phyloP scores from a whole-genome alignment of 306 rosid species.

The Myrica gale region DNA sequence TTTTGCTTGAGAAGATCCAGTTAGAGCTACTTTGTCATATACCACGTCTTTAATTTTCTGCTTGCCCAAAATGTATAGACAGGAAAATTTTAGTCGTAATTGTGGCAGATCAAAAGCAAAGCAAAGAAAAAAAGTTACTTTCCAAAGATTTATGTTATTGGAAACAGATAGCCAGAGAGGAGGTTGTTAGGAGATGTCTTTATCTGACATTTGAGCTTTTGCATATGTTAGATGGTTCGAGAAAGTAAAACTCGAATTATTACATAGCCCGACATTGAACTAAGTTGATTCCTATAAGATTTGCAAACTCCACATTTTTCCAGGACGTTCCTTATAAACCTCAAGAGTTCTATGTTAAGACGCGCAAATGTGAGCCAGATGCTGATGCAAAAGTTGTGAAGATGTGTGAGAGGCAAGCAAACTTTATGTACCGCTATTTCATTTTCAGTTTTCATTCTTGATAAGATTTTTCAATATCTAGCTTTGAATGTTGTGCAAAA shows the following conservation, averaged over 20 bases:
- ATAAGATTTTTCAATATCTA: neutral
- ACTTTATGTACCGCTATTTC: neutral
- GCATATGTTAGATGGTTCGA: neutral
- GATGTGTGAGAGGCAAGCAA: constrained; percentile 75
- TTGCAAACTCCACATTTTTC: neutral
- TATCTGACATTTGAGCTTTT: neutral
- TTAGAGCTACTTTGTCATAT: neutral
- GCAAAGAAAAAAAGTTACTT: neutral
- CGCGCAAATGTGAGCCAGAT: constrained; percentile 84
- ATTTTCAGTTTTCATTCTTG: neutral
- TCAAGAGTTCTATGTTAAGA: constrained; percentile 63
- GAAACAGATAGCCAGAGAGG: neutral
- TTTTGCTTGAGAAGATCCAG: neutral
- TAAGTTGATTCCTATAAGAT: neutral
- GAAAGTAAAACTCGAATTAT: constrained; percentile 2
- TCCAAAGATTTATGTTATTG: neutral
- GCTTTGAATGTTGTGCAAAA: neutral
- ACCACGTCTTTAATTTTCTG: neutral
- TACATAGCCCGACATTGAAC: neutral
- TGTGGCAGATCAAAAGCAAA: neutral
- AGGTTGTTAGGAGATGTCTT: neutral
- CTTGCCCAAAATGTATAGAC: neutral
- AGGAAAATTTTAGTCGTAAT: neutral
- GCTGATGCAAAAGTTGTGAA: constrained; percentile 68
- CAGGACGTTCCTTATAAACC: constrained; percentile 92